Percentiles rank a stretch among this genome's conserved stretches.
Evolutionary conservation across 495 filamentous ascomycete genomes (phyloP).

Genomic region (Tuber microsphaerosporum): DNA sequence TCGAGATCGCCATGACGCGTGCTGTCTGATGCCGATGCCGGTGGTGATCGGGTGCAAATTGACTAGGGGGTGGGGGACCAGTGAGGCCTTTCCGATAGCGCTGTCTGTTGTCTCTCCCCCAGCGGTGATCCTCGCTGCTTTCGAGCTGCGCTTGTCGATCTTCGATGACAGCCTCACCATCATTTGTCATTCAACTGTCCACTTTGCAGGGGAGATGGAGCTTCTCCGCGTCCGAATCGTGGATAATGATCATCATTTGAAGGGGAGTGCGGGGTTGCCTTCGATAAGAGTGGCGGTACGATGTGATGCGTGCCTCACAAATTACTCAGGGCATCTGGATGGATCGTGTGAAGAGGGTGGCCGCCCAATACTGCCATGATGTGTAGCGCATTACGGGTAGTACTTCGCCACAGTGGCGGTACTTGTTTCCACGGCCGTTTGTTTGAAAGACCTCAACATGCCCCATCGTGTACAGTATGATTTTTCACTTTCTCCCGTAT

Average conservation of each 20-base stretch:
- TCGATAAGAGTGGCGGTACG: not conserved
- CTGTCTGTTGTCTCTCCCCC: not conserved
- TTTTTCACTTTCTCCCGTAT: too few relatives aligned
- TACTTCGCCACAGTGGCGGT: not conserved
- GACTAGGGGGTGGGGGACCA: not conserved
- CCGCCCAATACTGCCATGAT: not conserved
- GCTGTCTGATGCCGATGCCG: not conserved
- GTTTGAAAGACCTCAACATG: not conserved
- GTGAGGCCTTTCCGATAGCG: not conserved
- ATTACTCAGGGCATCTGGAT: not conserved
- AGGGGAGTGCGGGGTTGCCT: not conserved
- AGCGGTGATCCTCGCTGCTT: not conserved
- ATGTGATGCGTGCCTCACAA: not conserved
- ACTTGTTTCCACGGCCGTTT: not conserved
- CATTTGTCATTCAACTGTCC: not conserved
- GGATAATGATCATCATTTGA: not conserved
- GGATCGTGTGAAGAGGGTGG: not conserved
- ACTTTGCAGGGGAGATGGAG: not conserved
- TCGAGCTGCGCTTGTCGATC: not conserved
- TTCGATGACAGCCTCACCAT: not conserved
- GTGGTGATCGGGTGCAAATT: not conserved
- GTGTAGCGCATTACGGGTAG: not conserved
- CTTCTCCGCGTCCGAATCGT: not conserved
- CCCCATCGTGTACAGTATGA: too few relatives aligned
- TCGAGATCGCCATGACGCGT: not conserved